Conservation (phyloP, 2,329 filamentous ascomycete genomes). For the Diaporthe humulicola region DNA sequence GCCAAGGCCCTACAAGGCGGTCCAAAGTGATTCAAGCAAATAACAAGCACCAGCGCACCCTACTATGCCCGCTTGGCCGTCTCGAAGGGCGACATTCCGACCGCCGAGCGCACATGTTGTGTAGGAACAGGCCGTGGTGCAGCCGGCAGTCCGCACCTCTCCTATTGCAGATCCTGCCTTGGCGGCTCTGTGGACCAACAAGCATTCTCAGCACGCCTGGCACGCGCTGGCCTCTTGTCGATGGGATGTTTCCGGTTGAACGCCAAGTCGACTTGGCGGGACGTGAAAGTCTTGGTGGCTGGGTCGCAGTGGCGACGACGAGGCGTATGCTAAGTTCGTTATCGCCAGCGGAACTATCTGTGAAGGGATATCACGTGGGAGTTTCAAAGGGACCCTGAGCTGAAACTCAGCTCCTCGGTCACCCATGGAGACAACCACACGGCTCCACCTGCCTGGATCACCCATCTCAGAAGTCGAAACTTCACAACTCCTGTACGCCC, state of each 20-base stretch:
- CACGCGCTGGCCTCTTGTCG: conserved; percentile 23
- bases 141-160: conserved; percentile 26
- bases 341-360: conserved; percentile 14
- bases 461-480: conserved; percentile 39
- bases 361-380: conserved; percentile 25
- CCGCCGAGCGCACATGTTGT: conserved; percentile 15
- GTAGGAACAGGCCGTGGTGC: conserved; percentile 4
- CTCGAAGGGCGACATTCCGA: conserved; percentile 12
- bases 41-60: conserved; percentile 25
- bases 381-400: conserved; percentile 34
- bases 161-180: conserved; percentile 26
- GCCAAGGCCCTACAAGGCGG: conserved; percentile 25
- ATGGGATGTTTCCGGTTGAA: conserved; percentile 18
- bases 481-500: conserved; percentile 30
- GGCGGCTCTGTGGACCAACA: conserved; percentile 29
- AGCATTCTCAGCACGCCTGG: conserved; percentile 29
- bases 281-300: conserved; percentile 33
- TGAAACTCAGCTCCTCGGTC: conserved; percentile 38
- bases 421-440: conserved; percentile 34
- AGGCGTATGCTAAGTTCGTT: conserved; percentile 1
- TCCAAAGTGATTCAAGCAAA: conserved; percentile 27
- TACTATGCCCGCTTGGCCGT: conserved; percentile 21
- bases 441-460: conserved; percentile 39
- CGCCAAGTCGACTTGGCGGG: conserved; percentile 35
- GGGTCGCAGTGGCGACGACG: conserved; percentile 25